A percentile compares a stretch with the other conserved stretches of the same genome.
These are phyloP conservation scores for Zangia roseola DNA, from an alignment of 768 basidiomycete species.

Conservation along the genomic window DNA sequence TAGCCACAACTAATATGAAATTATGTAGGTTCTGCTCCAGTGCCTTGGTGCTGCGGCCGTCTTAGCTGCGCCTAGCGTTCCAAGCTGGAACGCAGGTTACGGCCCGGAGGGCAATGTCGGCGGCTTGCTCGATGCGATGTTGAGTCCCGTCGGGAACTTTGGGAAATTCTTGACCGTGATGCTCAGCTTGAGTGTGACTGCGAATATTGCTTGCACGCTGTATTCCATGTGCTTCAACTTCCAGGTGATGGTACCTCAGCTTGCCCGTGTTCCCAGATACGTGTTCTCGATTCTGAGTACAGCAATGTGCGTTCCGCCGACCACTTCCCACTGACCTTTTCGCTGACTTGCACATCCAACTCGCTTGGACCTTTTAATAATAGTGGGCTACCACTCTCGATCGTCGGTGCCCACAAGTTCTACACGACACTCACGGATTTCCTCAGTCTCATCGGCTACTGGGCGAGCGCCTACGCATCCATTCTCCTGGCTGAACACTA, in stretches of 20 bases:
- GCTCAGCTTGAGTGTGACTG: conserved; percentile 72
- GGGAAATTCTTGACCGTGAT: conserved; percentile 72
- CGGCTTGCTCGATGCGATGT: conserved; percentile 60
- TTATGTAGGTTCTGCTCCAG: conserved; percentile 37
- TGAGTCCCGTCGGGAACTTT: conserved; percentile 61
- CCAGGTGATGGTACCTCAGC: conserved; percentile 63
- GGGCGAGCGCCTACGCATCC: conserved; percentile 54
- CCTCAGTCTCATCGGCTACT: conserved; percentile 69
- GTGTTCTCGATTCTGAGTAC: conserved; percentile 65
- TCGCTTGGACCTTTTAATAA: too few relatives aligned
- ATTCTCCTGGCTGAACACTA: conserved; percentile 68
- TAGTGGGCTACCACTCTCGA: conserved; percentile 66
- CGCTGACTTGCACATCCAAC: conserved; percentile 7
- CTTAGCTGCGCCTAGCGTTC: conserved; percentile 51
- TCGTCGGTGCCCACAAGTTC: conserved; percentile 68
- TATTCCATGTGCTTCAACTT: conserved; percentile 78
- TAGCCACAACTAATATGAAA: neutral
- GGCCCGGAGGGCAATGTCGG: conserved; percentile 54
- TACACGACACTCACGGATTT: conserved; percentile 63
- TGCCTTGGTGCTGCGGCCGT: conserved; percentile 71
- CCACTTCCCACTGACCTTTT: neutral
- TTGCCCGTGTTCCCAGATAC: conserved; percentile 63
- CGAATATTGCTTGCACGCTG: conserved; percentile 79
- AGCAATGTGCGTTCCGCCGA: conserved; percentile 52
- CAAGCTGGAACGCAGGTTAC: conserved; percentile 57